These are phyloP conservation scores for Claviceps cyperi DNA, from an alignment of 2,329 filamentous ascomycete species.

Conservation along the genomic window DNA sequence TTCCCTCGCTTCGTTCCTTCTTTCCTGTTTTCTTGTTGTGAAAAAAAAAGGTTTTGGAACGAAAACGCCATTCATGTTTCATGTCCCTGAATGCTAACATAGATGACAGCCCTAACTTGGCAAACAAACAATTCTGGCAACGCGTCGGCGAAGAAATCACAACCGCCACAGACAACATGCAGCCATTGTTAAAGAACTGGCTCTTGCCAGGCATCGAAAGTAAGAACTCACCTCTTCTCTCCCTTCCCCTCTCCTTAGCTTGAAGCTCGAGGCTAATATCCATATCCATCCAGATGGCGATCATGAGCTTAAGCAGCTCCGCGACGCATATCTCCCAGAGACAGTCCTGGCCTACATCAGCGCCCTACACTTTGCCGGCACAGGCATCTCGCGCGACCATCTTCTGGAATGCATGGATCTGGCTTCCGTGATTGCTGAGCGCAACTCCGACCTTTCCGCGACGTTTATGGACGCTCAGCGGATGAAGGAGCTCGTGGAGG, in stretches of 20 bases:
- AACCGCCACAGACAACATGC: slow-evolving; percentile 39
- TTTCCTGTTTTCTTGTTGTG: neutral
- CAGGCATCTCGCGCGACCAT: slow-evolving; percentile 57
- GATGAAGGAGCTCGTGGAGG: slow-evolving; percentile 62
- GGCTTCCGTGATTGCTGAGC: slow-evolving; percentile 58
- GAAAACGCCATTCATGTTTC: too few species aligned
- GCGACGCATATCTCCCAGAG: slow-evolving; percentile 72
- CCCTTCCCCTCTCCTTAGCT: neutral
- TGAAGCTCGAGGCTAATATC: neutral
- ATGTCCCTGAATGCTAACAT: neutral
- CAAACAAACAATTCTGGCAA: slow-evolving; percentile 35
- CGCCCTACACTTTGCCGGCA: slow-evolving; percentile 66
- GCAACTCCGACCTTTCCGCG: slow-evolving; percentile 49
- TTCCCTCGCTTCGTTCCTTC: neutral
- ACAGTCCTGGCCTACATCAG: slow-evolving; percentile 71
- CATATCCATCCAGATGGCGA: slow-evolving; percentile 28
- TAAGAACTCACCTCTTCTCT: slow-evolving; percentile 20
- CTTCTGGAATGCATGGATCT: slow-evolving; percentile 80
- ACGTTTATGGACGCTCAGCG: slow-evolving; percentile 50
- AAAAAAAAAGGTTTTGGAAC: too few species aligned
- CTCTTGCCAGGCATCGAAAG: slow-evolving; percentile 40
- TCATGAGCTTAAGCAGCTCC: slow-evolving; percentile 47
- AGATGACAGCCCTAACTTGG: slow-evolving; percentile 15
- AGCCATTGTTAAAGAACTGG: slow-evolving; percentile 51
- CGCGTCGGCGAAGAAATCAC: slow-evolving; percentile 41